Evolutionary conservation across 106 monocot genomes (phyloP).

Genomic region (Apostasia ramifera): DNA sequence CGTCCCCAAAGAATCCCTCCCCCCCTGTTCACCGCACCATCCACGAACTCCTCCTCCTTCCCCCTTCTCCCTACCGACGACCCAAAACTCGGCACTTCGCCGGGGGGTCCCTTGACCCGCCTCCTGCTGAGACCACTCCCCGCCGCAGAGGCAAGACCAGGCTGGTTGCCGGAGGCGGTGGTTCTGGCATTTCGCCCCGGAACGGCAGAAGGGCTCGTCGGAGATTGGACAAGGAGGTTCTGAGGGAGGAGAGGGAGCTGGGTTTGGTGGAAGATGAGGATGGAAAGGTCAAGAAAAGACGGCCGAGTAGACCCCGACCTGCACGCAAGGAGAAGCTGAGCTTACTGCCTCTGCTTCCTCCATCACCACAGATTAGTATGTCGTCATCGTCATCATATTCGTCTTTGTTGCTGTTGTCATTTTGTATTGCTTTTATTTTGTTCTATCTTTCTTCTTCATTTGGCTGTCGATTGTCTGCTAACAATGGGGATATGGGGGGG

Average conservation of each 20-base stretch:
- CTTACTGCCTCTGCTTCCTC: slow-evolving; percentile 2
- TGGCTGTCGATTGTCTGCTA: not conserved
- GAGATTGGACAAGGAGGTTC: slow-evolving; percentile 46
- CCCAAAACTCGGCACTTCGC: slow-evolving; percentile 6
- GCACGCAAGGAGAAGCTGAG: slow-evolving; percentile 19
- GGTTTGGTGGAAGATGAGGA: slow-evolving; percentile 17
- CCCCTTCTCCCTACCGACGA: slow-evolving; percentile 25
- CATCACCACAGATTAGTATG: slow-evolving; percentile 23
- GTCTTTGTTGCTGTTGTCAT: not conserved
- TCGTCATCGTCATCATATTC: not conserved
- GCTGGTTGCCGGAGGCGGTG: not conserved
- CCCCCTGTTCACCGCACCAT: slow-evolving; percentile 36
- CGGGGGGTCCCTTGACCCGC: slow-evolving; percentile 31
- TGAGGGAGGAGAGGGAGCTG: slow-evolving; percentile 26
- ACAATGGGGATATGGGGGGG: not conserved
- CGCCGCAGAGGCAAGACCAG: slow-evolving; percentile 29
- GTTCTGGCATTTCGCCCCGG: slow-evolving; percentile 35
- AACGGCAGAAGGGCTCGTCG: slow-evolving; percentile 32
- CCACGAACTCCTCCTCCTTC: slow-evolving; percentile 57
- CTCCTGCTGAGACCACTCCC: not conserved
- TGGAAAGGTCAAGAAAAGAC: slow-evolving; percentile 33
- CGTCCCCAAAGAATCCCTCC: slow-evolving; percentile 22
- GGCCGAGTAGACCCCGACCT: slow-evolving; percentile 16
- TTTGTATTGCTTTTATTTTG: not conserved
- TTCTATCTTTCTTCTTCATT: not conserved